Conservation (phyloP, 1,284 basidiomycete genomes). For the Sanghuangporus weigelae region DNA sequence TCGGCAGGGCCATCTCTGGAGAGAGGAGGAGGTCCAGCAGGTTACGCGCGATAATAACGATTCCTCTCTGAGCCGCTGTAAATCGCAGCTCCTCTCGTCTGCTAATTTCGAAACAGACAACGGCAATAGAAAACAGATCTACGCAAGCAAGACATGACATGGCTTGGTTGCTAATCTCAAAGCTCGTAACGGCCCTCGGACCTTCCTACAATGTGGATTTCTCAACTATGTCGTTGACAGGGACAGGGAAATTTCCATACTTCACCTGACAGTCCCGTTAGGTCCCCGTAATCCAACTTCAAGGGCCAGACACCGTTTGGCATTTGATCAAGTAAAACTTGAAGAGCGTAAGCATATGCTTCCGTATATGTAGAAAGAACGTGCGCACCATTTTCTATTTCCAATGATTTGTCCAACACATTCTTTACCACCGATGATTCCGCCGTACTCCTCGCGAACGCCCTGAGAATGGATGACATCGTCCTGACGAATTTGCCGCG, state of each 20-base stretch:
- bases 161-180: background rate
- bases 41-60: background rate
- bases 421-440: background rate
- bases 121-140: background rate
- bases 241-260: background rate
- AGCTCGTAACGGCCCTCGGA: background rate
- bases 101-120: background rate
- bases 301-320: background rate
- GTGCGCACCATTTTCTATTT: background rate
- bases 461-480: background rate
- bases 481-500: background rate
- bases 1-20: background rate
- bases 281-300: background rate
- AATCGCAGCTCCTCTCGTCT: background rate
- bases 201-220: background rate
- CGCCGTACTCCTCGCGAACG: background rate
- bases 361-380: too few species aligned
- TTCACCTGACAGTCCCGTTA: background rate
- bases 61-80: background rate
- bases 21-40: conserved; percentile 1
- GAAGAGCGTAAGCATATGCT: background rate
- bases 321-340: background rate
- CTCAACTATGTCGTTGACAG: background rate
- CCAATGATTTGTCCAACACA: background rate
- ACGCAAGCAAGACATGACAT: background rate